Base-by-base conservation (phyloP, 306 rosid species). In the Corylus heterophylla region DNA sequence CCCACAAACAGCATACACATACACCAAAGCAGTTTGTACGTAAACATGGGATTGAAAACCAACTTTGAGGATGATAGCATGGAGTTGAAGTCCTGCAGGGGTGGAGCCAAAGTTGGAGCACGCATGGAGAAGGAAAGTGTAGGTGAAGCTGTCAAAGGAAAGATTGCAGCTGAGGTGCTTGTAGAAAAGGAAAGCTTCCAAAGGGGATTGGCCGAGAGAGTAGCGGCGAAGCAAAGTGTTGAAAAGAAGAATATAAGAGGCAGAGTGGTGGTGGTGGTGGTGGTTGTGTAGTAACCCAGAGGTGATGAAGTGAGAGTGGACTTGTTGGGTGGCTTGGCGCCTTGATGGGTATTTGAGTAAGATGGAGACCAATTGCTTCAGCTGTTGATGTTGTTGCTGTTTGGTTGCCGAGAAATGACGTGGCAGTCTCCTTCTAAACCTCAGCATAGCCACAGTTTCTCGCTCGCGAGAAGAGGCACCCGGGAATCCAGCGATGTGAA, bases 11-110 rank as follows among this genome's bases (percentile, higher is more conserved):
- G 88, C 80, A 77, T 84, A 90, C 88, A 86, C 44, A 2, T 77
- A 78, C 1, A 87, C 74, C 85, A 90, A 48, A 73, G 93, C 89
- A 74, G 95, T 92, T 79, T 87, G 90, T 37, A 89, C 91, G 45
- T 85, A 85, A 51, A 92, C 76, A 49, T 90, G 93, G 81, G 77
- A 83, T 25, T 88, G 88, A 76, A 92, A 92, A 31, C 93, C 95
- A 62, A 85, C 69, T 71, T 88, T 92, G 83, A 87, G 73, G 68
- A 82, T 63, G 76, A 90, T 69, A n/a, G 84, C 80, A 29, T 92
- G 97, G 58, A 92, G 79, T 69, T 90, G 97, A 79, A 78, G 29
- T 3, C 91, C 94, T 2, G 77, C 74, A 14, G 9, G 54, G 59
- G 74, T 16, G 20, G 51, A 50, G 44, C 48, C 35, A 7, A 75